Conservation (phyloP, 1,284 basidiomycete species). For the Papiliotrema laurentii region DNA sequence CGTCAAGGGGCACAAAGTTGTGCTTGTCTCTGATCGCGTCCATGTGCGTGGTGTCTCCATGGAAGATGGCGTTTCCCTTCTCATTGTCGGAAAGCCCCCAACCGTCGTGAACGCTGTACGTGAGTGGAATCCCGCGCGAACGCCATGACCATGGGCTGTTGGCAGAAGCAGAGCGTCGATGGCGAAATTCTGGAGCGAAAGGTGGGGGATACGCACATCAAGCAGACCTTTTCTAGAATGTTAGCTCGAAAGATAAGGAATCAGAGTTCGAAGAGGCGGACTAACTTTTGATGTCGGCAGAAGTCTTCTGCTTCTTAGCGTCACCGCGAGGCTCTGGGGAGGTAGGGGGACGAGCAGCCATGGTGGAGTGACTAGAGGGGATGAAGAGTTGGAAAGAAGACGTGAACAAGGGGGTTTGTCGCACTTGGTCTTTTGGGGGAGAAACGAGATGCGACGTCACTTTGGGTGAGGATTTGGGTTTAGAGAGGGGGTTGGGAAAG, state of each 20-base stretch:
- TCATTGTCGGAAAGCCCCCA: constrained; percentile 73
- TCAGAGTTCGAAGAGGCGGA: neutral
- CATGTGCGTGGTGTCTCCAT: constrained; percentile 78
- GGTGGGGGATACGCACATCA: constrained; percentile 60
- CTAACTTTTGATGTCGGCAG: constrained; percentile 33
- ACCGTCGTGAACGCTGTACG: constrained; percentile 78
- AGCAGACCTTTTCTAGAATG: constrained; percentile 70
- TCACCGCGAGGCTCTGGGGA: constrained; percentile 23
- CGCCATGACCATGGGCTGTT: neutral
- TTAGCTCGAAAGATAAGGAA: neutral
- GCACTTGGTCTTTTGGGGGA: neutral
- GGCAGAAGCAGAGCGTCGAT: neutral
- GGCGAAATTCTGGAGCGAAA: neutral
- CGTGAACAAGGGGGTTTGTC: neutral
- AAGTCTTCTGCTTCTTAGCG: constrained; percentile 34
- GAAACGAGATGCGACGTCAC: neutral
- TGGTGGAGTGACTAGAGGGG: constrained; percentile 1
- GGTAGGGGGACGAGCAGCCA: constrained; percentile 20
- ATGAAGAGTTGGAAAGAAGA: neutral
- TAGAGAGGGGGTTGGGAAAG: neutral
- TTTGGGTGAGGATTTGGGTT: neutral
- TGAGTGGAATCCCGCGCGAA: neutral
- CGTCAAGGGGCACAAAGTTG: constrained; percentile 65
- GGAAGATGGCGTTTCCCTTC: constrained; percentile 81
- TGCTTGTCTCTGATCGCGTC: constrained; percentile 74